These are phyloP conservation scores for Debaryomyces castellii DNA, from an alignment of 805 yeast genomes.

Conservation along the genomic window DNA sequence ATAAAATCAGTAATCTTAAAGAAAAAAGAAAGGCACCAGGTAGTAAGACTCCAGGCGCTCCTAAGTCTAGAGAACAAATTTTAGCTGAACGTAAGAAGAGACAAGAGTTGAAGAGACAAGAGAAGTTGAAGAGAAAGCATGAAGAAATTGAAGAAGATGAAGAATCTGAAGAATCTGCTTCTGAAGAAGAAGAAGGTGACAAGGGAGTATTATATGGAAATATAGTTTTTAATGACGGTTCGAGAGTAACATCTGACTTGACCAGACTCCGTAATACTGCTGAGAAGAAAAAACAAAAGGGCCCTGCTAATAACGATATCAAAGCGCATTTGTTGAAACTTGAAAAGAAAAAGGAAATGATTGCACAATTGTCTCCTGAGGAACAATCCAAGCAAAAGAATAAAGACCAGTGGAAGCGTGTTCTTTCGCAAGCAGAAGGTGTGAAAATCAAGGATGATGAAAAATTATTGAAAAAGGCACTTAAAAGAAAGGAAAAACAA, in stretches of 20 bases:
- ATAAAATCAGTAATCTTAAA: conserved; percentile 65
- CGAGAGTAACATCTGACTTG: conserved; percentile 72
- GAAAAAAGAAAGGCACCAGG: conserved; percentile 94
- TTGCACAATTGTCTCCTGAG: conserved; percentile 58
- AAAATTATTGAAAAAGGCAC: conserved; percentile 76
- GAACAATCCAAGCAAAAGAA: conserved; percentile 61
- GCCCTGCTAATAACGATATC: conserved; percentile 82
- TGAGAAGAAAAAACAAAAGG: conserved; percentile 61
- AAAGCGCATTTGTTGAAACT: conserved; percentile 77
- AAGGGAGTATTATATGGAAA: conserved; percentile 68
- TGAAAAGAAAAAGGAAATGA: conserved; percentile 69
- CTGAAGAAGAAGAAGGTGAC: conserved; percentile 28
- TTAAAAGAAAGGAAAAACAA: conserved; percentile 77
- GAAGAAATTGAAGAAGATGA: conserved; percentile 44
- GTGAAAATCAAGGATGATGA: conserved; percentile 87
- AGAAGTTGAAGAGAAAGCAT: conserved; percentile 40
- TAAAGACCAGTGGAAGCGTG: conserved; percentile 81
- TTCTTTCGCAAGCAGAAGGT: conserved; percentile 86
- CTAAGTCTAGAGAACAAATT: conserved; percentile 79
- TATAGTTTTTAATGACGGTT: conserved; percentile 80
- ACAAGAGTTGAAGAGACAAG: conserved; percentile 45
- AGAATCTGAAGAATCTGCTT: conserved; percentile 32
- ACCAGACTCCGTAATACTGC: conserved; percentile 48
- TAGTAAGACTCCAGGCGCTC: conserved; percentile 74
- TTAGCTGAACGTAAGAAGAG: conserved; percentile 59